Evolutionary conservation across 768 basidiomycete species (phyloP), one percentile per base, ranked within the genome.

Genomic region (Leccinum pellstonianum): DNA sequence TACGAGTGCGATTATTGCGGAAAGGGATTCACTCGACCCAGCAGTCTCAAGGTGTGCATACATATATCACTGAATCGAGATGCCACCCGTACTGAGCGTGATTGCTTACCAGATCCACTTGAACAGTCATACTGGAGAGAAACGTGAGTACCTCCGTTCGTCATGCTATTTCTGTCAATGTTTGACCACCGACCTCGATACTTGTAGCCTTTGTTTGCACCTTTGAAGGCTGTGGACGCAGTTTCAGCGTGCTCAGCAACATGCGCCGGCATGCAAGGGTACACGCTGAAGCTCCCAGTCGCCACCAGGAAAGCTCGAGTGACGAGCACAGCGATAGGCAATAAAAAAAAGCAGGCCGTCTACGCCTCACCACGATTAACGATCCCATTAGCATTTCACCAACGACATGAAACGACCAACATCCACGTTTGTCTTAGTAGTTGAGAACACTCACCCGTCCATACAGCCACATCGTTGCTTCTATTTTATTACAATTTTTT

Each of bases 241-340:
- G 86, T 70, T 93, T 93, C 74, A 91, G 89, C 68, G 91, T 92
- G 53, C 84, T 91, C 69, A 91, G 89, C 73, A 93, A 93, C 77
- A 93, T 93, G 91, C 87, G 91, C 62, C 81, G 91, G 58, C 91
- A 93, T 72, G 85, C 90, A 60, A 86, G 90, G 57, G 86, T 88
- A 12, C 90, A 92, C 68, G 77, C 74, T 27, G 79, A 75, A 41
- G 60, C 60, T 48, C 56, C 57, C 3, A 65, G 54, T 54, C 71
- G 70, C 58, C 75, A 76, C 52, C 73, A 73, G 56, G 81, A 81
- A 54, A 65, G 70, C 21, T 77, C 76, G 19, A 78, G 77, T 59
- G 81, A 81, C 55, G 83, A 83, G 51, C 78, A 76, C 35, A 78
- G 76, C 60, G 80, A 80, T 27, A 67, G 65, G 57, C 66, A 70